These are phyloP conservation scores for Thymus mandschuricus DNA, from an alignment of 257 asterid genomes.

Conservation along the genomic window DNA sequence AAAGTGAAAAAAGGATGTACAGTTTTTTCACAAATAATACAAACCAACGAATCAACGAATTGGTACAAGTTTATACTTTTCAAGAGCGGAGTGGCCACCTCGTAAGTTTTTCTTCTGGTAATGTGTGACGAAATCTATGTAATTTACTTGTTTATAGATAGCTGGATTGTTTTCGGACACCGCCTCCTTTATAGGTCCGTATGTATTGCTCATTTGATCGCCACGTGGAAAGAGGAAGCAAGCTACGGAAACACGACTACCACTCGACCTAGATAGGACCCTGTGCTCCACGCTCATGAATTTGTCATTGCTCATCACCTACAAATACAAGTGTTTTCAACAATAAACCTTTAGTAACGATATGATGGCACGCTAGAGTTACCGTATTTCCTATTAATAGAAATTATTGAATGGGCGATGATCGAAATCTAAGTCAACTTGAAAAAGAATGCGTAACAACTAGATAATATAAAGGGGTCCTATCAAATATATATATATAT, in stretches of 20 bases:
- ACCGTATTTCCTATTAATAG: too few species aligned
- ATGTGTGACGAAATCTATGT: constrained; percentile 50
- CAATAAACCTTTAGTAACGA: too few species aligned
- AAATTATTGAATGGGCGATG: too few species aligned
- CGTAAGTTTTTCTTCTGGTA: constrained; percentile 46
- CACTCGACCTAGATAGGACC: constrained; percentile 52
- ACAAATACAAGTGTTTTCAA: background rate
- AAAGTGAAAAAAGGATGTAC: background rate
- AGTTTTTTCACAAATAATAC: background rate
- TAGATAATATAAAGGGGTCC: too few species aligned
- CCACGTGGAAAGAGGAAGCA: constrained; percentile 67
- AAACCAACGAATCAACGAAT: constrained; percentile 3
- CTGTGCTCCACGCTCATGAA: constrained; percentile 80
- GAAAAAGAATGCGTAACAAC: too few species aligned
- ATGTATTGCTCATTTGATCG: constrained; percentile 38
- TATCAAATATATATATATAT: too few species aligned
- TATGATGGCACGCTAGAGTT: too few species aligned
- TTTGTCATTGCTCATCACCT: constrained; percentile 57
- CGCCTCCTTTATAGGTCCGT: constrained; percentile 60
- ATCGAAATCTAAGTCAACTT: too few species aligned
- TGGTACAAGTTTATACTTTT: constrained; percentile 36
- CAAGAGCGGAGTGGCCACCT: constrained; percentile 46
- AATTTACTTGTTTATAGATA: constrained; percentile 51
- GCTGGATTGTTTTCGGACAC: constrained; percentile 52
- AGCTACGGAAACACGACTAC: constrained; percentile 63